Evolutionary conservation across 2,329 filamentous ascomycete genomes (phyloP), one percentile per base, ranked within the genome.

Genomic region (Trichoderma harzianum): DNA sequence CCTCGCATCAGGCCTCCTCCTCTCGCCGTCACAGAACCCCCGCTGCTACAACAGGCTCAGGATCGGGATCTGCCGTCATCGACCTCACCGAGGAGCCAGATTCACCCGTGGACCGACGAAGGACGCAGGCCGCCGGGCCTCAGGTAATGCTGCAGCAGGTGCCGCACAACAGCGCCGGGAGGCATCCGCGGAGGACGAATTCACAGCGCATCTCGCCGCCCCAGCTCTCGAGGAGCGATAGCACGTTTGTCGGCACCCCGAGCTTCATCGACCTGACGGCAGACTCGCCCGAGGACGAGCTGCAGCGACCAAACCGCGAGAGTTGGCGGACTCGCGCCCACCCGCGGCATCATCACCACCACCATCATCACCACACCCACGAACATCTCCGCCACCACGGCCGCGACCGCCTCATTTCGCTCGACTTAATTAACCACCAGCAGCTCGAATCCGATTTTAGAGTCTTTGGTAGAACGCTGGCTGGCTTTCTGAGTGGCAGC

Each of bases 181-280:
- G 80, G 58, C 83, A 86, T 69, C 82, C 83, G 3, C 79, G 84
- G 34, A 78, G 84, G 21, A 85, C 83, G 21, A 79, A 79, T 71
- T 83, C 83, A 4, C 81, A 82, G 67, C 78, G 80, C 18, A 78
- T 77, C 64, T 82, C 72, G 34, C 82, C 83, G 1, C 84, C 84
- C 0, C 81, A 81, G 21, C 76, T 86, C 34, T 74, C 83, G 8
- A 81, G 84, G 57, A 86, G 83, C 73, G 84, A 86, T 72, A 83
- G 82, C 72, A 85, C 82, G 67, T 78, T 83, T 43, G 76, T 84
- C 14, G 79, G 77, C 5, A 78, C 75, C 6, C 60, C 78, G 1
- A 80, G 77, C 65, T 78, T 88, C 32, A 88, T 89, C 68, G 87
- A 89, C 75, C 82, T 89, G 11, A 89, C 87, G 3, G 79, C 79